Evolutionary conservation across 768 basidiomycete species (phyloP), one percentile per base, ranked within the genome.

Genomic region (Nevesoporus exiguus): DNA sequence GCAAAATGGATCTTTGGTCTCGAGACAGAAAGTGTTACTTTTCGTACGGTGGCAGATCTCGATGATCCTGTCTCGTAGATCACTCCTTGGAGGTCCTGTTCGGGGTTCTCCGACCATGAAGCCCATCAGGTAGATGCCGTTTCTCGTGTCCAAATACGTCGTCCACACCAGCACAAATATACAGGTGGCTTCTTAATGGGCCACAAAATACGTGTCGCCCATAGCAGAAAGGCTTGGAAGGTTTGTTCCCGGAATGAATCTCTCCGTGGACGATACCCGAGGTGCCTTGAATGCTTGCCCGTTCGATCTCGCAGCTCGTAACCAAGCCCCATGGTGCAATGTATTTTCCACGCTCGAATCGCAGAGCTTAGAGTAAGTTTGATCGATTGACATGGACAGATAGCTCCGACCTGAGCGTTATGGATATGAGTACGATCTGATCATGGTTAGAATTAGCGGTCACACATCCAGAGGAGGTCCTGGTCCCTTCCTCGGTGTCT

Each of bases 231-330:
- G 71, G 27, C 68, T 76, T 21, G 70, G 71, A 48, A 61, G 59
- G 31, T 58, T 71, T 36, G 51, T 77, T 22, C 72, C 71, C 3
- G 69, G 63, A 7, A 57, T 75, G 13, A 58, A 66, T 47, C 53
- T 77, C 17, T 68, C 69, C 22, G 55, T 64, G n/a, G 56, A 66
- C 47, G 66, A 76, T 55, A 64, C 68, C 14, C 69, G 73, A 49
- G 76, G 75, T 27, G 74, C 74, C 42, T 60, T 78, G 21, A 77
- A 74, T 57, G 74, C 73, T 15, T 74, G 73, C 44, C 74, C 75
- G 36, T 77, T 73, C 49, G 74, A 76, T 58, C 64, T 74, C 36
- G 76, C 74, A 7, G 67, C 70, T 19, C 61, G 61, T 44, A 65
- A 66, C 27, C 56, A 51, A 31, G 75, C 77, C 31, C 73, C 76